Evolutionary conservation across 1,284 basidiomycete genomes (phyloP).

Genomic region (Coniferiporia weirii): DNA sequence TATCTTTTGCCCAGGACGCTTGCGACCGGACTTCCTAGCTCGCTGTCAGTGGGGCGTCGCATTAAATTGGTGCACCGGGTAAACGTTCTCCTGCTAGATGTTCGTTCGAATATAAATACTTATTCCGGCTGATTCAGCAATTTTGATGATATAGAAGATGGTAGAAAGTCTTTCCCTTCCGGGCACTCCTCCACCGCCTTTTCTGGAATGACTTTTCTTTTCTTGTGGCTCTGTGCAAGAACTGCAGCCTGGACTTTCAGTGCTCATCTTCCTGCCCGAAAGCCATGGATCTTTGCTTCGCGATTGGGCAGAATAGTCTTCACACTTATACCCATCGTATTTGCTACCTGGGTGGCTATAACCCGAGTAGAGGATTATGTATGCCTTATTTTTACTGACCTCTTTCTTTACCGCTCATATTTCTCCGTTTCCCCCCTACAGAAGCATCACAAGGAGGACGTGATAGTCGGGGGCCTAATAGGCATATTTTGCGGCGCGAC

Average conservation of each 20-base stretch:
- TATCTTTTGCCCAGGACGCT: constrained; percentile 38
- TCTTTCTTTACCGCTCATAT: constrained; percentile 2
- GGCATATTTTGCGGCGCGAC: constrained; percentile 46
- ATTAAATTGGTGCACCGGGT: constrained; percentile 52
- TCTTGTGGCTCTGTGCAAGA: constrained; percentile 58
- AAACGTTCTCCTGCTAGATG: constrained; percentile 6
- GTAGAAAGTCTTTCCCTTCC: constrained; percentile 58
- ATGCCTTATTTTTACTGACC: constrained; percentile 24
- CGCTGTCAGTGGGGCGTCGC: constrained; percentile 57
- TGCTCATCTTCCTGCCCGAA: constrained; percentile 31
- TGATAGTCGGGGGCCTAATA: constrained; percentile 55
- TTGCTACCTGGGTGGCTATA: constrained; percentile 57
- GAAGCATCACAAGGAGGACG: constrained; percentile 66
- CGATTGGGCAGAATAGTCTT: constrained; percentile 44
- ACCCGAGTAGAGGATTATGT: constrained; percentile 63
- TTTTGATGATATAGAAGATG: constrained; percentile 38
- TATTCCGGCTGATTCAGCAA: constrained; percentile 31
- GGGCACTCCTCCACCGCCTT: constrained; percentile 67
- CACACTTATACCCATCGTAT: constrained; percentile 47
- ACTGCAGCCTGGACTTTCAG: constrained; percentile 55
- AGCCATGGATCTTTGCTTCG: constrained; percentile 37
- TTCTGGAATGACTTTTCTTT: constrained; percentile 57
- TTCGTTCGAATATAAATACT: background rate
- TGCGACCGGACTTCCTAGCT: constrained; percentile 65
- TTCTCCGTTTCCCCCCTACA: constrained; percentile 23